Base-by-base conservation (phyloP, 2,329 filamentous ascomycete species). In the Colletotrichum navitas region DNA sequence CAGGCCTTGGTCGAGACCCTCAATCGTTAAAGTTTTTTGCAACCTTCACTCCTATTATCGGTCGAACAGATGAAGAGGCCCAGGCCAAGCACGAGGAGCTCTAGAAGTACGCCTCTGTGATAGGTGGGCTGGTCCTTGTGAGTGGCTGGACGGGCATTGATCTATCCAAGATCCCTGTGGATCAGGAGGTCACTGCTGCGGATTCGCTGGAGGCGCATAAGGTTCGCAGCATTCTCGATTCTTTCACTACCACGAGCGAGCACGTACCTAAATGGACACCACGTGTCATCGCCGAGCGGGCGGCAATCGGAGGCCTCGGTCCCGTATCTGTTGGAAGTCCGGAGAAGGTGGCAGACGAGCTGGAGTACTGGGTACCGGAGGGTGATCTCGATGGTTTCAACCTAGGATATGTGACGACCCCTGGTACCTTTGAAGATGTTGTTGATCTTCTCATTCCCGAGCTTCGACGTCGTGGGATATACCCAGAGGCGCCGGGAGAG, bases 81-180 rank as follows among this genome's bases (percentile, higher is more conserved):
- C 78, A 81, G 49, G 83, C 78, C 0, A 90, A 90, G 75, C 82
- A 86, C 45, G 82, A 83, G 29, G 85, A 87, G 68, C 73, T 85
- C 14, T 83, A 85, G 75, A 85, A 85, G 73, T 84, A 90, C 74
- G 87, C 85, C 1, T 87, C 84, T 0, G 83, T 85, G 0, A 79
- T 88, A 21, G 88, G 87, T 0, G 88, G 86, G 0, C 78, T 90
- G 1, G 88, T 88, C 0, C 80, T 89, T 0, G 86, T 89, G 72
- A 85, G 84, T 49, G 87, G 87, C 1, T 89, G 86, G 86, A 89
- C 88, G 0, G 89, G 89, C 0, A 89, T 91, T 68, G 88, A 91
- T 75, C 81, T 90, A 21, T 88, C 85, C 4, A 83, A 83, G 74
- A 84, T 90, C 52, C 87, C 88, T 0, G 76, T 90, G 0, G 89